A percentile compares a stretch with the other conserved stretches of the same genome.
phyloP scores from a whole-genome alignment of 257 asterid species.

The Ballota nigra region DNA sequence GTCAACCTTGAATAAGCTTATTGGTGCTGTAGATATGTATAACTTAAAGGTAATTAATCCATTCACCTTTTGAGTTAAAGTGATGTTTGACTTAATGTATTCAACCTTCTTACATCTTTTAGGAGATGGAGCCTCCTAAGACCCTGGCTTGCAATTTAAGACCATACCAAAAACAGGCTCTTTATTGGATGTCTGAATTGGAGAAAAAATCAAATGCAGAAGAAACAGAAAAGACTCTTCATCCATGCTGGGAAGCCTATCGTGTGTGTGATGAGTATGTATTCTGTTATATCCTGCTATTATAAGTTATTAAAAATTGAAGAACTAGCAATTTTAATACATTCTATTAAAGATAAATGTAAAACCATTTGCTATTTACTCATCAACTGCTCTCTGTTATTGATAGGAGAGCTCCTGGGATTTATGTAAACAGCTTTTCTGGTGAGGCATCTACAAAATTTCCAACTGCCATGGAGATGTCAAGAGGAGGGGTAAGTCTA shows the following conservation, averaged over 20 bases:
- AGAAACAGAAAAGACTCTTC: constrained; percentile 64
- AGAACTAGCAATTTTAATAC: background rate
- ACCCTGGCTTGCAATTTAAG: constrained; percentile 63
- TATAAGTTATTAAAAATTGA: background rate
- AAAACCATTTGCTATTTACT: background rate
- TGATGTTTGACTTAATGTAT: background rate
- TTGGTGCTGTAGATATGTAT: constrained; percentile 77
- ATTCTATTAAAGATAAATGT: background rate
- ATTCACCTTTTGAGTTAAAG: background rate
- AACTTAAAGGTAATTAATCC: constrained; percentile 56
- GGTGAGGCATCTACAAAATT: constrained; percentile 77
- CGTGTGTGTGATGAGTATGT: constrained; percentile 76
- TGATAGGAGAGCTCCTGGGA: constrained; percentile 73
- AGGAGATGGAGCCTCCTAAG: constrained; percentile 82
- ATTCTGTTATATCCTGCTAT: background rate
- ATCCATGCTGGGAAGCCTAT: constrained; percentile 93
- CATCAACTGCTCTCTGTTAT: constrained; percentile 24
- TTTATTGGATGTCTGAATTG: constrained; percentile 78
- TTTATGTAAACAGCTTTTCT: constrained; percentile 69
- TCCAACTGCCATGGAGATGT: constrained; percentile 63
- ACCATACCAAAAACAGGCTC: constrained; percentile 88
- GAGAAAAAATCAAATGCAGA: constrained; percentile 55
- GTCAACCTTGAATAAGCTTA: constrained; percentile 70
- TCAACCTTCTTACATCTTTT: background rate
- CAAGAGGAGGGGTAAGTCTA: constrained; percentile 76